Conservation (phyloP, 2,329 filamentous ascomycete genomes). For the Pseudogymnoascus sp. region DNA sequence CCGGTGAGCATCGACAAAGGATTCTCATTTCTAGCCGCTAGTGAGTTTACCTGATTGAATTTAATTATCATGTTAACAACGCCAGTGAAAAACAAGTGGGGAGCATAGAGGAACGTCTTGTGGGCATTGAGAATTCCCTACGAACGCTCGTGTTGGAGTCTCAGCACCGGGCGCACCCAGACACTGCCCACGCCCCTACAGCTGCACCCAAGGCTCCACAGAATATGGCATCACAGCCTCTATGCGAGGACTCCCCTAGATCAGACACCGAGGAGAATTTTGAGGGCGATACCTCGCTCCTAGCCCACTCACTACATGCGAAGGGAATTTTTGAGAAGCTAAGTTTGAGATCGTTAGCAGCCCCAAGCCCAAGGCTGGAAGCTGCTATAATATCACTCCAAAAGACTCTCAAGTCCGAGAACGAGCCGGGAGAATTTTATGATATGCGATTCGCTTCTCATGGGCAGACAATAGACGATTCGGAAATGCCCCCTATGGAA, state of each 20-base stretch:
- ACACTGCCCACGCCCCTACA: not conserved
- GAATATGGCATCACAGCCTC: not conserved
- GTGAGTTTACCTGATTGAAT: constrained; percentile 2
- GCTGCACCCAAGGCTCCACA: not conserved
- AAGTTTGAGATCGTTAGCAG: constrained; percentile 7
- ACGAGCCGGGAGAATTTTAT: not conserved
- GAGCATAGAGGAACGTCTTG: constrained; percentile 13
- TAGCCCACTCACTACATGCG: constrained; percentile 14
- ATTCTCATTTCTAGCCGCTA: constrained; percentile 16
- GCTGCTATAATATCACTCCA: constrained; percentile 10
- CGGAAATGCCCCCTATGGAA: constrained; percentile 14
- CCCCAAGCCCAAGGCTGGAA: constrained; percentile 6
- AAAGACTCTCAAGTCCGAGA: constrained; percentile 10
- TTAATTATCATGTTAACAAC: not conserved
- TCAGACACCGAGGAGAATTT: not conserved
- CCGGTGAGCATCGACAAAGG: constrained; percentile 11
- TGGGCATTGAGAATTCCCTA: constrained; percentile 13
- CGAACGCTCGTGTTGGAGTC: constrained; percentile 8
- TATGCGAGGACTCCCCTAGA: not conserved
- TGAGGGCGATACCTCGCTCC: constrained; percentile 14
- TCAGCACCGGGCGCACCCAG: not conserved
- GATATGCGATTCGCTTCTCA: constrained; percentile 9
- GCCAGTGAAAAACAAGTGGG: constrained; percentile 15
- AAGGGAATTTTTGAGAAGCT: constrained; percentile 14
- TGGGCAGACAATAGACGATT: not conserved